A percentile compares a stretch with the other conserved stretches of the same genome.
Evolutionary conservation across 2,329 filamentous ascomycete species (phyloP).

Genomic region (Tetracladium maxilliforme): DNA sequence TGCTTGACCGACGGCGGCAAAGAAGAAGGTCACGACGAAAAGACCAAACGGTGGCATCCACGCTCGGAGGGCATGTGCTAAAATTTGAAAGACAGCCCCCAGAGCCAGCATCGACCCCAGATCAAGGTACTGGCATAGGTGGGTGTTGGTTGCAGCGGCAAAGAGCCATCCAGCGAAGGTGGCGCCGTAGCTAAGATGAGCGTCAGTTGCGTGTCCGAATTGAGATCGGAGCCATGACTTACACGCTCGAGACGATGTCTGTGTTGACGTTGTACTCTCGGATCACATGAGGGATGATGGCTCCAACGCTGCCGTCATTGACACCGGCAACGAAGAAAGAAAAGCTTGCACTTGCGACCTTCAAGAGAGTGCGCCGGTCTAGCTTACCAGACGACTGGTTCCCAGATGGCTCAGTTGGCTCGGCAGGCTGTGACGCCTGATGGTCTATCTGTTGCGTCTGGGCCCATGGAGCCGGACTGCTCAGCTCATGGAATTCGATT

Average conservation of each 20-base stretch:
- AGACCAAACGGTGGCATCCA: constrained; percentile 42
- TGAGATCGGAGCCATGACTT: constrained; percentile 10
- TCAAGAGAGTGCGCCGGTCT: constrained; percentile 18
- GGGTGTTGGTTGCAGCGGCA: constrained; percentile 39
- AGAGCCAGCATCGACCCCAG: constrained; percentile 40
- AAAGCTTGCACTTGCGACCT: constrained; percentile 38
- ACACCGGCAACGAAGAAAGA: constrained; percentile 52
- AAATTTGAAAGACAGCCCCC: constrained; percentile 38
- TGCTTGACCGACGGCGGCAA: constrained; percentile 43
- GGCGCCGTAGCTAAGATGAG: constrained; percentile 31
- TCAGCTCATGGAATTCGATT: no score
- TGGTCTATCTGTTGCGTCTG: no score
- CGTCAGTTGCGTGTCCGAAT: constrained; percentile 5
- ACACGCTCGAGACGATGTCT: constrained; percentile 33
- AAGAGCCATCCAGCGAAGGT: constrained; percentile 46
- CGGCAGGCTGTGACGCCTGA: no score
- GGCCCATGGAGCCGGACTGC: no score
- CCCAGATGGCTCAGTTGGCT: no score
- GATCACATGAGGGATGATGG: constrained; percentile 48
- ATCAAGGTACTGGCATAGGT: constrained; percentile 33
- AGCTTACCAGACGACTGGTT: no score
- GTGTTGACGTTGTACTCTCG: constrained; percentile 37
- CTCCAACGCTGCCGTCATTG: constrained; percentile 49
- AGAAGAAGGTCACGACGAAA: constrained; percentile 40
- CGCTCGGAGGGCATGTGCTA: constrained; percentile 35